Conservation (phyloP, 768 basidiomycete species). For the Rhodosporidiobolus odoratus region DNA sequence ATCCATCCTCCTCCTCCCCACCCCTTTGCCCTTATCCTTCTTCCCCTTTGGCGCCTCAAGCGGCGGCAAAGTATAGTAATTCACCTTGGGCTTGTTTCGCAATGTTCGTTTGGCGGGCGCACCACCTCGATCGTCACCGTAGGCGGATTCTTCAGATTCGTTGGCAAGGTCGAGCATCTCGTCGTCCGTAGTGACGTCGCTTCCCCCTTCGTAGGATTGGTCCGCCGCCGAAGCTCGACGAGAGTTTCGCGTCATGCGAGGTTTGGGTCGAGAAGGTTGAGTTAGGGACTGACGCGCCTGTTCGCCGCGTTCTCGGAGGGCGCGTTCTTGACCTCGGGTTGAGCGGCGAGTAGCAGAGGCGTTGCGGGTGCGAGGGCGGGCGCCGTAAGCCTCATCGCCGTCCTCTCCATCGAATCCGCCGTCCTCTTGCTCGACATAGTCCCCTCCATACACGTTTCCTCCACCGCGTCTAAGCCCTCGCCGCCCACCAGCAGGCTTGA, state of each 20-base stretch:
- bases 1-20: conserved; percentile 4
- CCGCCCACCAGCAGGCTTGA: neutral
- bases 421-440: conserved; percentile 22
- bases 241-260: conserved; percentile 19
- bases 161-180: conserved; percentile 25
- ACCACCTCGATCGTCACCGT: conserved; percentile 9
- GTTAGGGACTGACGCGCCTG: conserved; percentile 15
- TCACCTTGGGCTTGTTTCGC: conserved; percentile 32
- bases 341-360: neutral
- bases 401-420: conserved; percentile 7
- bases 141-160: conserved; percentile 4
- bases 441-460: conserved; percentile 7
- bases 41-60: conserved; percentile 16
- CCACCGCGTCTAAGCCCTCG: neutral
- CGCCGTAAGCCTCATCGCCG: conserved; percentile 13
- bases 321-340: neutral
- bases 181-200: conserved; percentile 9
- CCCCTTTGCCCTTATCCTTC: conserved; percentile 22
- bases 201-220: conserved; percentile 16
- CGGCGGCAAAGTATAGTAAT: conserved; percentile 32
- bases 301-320: neutral
- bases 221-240: conserved; percentile 7
- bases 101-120: conserved; percentile 6
- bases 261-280: neutral
- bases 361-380: neutral